Conservation (phyloP, 2,329 filamentous ascomycete species). For the Xylariaceae sp. region DNA sequence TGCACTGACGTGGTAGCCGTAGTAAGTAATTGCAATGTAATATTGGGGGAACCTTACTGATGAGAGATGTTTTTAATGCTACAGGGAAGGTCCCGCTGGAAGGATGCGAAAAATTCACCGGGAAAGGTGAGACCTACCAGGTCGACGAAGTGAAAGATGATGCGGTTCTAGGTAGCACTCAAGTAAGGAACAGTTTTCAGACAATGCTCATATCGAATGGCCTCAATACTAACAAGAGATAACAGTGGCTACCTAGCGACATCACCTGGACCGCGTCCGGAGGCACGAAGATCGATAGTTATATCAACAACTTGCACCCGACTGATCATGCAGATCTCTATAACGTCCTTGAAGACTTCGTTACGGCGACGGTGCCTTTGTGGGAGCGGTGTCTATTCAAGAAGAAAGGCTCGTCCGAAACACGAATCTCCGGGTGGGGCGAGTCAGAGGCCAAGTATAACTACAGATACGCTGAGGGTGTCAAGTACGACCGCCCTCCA, state of each 20-base stretch:
- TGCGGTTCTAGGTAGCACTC: no score
- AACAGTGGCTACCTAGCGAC: conserved; percentile 50
- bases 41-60: no score
- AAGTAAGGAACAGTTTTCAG: no score
- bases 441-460: conserved; percentile 9
- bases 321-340: conserved; percentile 36
- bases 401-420: neutral
- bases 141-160: no score
- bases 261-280: conserved; percentile 38
- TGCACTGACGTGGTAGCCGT: no score
- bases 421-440: conserved; percentile 13
- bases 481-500: conserved; percentile 19
- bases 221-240: no score
- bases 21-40: no score
- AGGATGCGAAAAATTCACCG: conserved; percentile 23
- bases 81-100: conserved; percentile 33
- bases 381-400: conserved; percentile 37
- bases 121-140: conserved; percentile 26
- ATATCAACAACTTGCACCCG: conserved; percentile 53
- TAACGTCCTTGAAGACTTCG: conserved; percentile 37
- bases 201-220: no score
- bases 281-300: conserved; percentile 41
- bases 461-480: conserved; percentile 11
- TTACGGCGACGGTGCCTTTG: conserved; percentile 40
- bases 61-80: no score